These are phyloP conservation scores for Diaporthe australafricana DNA, from an alignment of 2,329 filamentous ascomycete genomes.

Conservation along the genomic window DNA sequence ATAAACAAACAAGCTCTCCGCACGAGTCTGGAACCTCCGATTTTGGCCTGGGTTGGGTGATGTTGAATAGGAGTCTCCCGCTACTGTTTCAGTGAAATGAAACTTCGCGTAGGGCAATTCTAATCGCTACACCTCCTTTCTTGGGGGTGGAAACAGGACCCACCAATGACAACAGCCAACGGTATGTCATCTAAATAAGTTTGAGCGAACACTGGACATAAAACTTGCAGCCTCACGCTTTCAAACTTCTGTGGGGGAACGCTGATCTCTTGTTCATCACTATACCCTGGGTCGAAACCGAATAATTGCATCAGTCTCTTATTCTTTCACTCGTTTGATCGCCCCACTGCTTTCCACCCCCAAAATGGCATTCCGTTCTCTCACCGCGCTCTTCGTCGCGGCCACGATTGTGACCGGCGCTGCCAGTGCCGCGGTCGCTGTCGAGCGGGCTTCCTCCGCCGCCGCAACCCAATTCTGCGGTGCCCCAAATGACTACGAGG, in stretches of 20 bases:
- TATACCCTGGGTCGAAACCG: background rate
- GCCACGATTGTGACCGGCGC: conserved; percentile 13
- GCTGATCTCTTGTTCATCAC: background rate
- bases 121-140: conserved; percentile 14
- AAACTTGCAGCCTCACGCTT: background rate
- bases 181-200: background rate
- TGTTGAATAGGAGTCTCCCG: conserved; percentile 11
- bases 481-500: conserved; percentile 43
- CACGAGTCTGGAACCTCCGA: background rate
- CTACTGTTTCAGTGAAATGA: conserved; percentile 36
- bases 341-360: background rate
- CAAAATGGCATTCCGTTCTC: conserved; percentile 29
- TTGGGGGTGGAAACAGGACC: conserved; percentile 24
- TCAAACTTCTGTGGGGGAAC: background rate
- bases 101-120: conserved; percentile 15
- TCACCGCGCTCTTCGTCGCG: conserved; percentile 16
- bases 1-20: background rate
- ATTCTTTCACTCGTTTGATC: background rate
- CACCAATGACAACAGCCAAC: conserved; percentile 11
- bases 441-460: conserved; percentile 3
- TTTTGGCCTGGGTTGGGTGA: background rate
- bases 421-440: background rate
- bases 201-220: background rate
- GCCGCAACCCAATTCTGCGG: conserved; percentile 39
- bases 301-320: background rate